phyloP scores from a whole-genome alignment of 176 grass and related monocot genomes.

The Cocos nucifera region DNA sequence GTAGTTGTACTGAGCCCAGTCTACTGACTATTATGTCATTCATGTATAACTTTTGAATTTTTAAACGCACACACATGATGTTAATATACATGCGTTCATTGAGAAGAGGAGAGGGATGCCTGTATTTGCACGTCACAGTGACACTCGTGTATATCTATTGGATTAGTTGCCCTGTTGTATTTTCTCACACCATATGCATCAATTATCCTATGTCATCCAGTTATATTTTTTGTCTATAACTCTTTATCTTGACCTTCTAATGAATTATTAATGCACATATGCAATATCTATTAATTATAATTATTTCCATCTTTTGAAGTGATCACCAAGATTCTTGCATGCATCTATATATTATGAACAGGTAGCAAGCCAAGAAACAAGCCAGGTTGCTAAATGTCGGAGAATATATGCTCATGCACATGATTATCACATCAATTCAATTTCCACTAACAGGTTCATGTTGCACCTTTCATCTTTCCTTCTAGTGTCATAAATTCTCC shows the following conservation, averaged over 20 bases:
- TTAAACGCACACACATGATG: no score
- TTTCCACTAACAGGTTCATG: conserved; percentile 90
- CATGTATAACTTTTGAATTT: no score
- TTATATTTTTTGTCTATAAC: neutral
- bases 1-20: conserved; percentile 58
- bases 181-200: no score
- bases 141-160: no score
- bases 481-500: neutral
- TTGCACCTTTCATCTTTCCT: neutral
- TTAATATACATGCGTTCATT: no score
- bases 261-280: neutral
- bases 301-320: neutral
- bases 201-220: neutral
- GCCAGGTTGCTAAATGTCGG: conserved; percentile 57
- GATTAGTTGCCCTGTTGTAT: no score
- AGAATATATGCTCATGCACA: conserved; percentile 95
- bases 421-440: conserved; percentile 99
- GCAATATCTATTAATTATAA: neutral
- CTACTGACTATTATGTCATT: conserved; percentile 13
- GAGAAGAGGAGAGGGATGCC: no score
- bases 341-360: conserved; percentile 13
- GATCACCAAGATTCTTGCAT: conserved; percentile 12
- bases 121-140: no score
- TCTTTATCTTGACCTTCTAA: no score
- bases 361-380: conserved; percentile 73